A percentile compares a stretch with the other conserved stretches of the same genome.
Conservation (phyloP, 345 rosid genomes). For the Dipteronia dyeriana region DNA sequence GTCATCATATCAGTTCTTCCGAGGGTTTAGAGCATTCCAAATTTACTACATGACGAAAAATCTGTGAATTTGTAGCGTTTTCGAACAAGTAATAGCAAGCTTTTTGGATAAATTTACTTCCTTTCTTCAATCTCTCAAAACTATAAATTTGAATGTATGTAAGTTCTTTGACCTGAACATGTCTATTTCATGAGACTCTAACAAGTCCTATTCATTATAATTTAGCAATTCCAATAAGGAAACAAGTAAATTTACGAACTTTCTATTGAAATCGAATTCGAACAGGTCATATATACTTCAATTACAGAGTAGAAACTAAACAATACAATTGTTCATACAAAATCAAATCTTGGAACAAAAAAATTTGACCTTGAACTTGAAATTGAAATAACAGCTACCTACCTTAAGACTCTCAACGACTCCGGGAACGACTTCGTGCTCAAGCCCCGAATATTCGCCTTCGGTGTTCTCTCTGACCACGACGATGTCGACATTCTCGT, state of each 20-base stretch:
- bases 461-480: conserved; percentile 93
- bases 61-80: no score
- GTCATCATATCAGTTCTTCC: no score
- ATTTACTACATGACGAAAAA: no score
- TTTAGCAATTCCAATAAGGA: not conserved
- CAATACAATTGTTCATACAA: not conserved
- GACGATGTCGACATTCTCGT: conserved; percentile 83
- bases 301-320: not conserved
- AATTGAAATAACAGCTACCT: conserved; percentile 10
- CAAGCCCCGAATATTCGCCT: conserved; percentile 89
- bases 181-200: no score
- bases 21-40: no score
- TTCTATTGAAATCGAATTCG: not conserved
- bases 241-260: not conserved
- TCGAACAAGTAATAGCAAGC: no score
- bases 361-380: not conserved
- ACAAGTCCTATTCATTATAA: not conserved
- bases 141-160: not conserved
- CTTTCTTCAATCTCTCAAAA: not conserved
- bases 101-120: no score
- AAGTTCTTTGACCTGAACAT: no score
- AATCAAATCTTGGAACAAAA: not conserved
- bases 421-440: conserved; percentile 95
- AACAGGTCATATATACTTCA: not conserved
- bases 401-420: conserved; percentile 98